Evolutionary conservation across 331 rosid genomes (phyloP).

Genomic region (Erythrophleum ivorense): DNA sequence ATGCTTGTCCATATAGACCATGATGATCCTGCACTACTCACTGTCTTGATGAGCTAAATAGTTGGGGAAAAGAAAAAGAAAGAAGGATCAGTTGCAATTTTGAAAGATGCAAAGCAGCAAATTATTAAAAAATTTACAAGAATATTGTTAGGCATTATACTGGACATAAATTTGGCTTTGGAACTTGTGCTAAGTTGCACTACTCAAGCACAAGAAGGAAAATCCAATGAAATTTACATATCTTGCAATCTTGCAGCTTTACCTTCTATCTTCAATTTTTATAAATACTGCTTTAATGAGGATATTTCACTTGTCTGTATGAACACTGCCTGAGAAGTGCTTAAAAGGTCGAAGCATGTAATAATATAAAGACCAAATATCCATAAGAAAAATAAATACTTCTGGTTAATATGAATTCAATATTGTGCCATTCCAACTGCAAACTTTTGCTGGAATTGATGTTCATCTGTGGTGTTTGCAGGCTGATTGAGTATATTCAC

Average conservation of each 20-base stretch:
- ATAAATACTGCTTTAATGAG: background rate
- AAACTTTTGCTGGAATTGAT: slow-evolving; percentile 32
- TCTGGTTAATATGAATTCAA: slow-evolving; percentile 20
- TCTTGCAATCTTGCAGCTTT: slow-evolving; percentile 1
- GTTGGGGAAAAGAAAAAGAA: background rate
- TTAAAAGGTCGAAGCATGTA: slow-evolving; percentile 17
- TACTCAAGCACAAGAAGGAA: background rate
- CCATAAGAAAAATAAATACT: slow-evolving; percentile 20
- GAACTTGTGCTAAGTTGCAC: background rate
- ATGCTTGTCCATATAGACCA: background rate
- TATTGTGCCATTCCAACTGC: slow-evolving; percentile 23
- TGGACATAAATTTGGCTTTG: slow-evolving; percentile 5
- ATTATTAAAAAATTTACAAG: background rate
- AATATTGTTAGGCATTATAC: background rate
- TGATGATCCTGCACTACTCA: slow-evolving; percentile 9
- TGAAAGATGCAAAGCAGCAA: background rate
- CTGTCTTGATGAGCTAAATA: background rate
- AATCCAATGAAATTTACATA: slow-evolving; percentile 17
- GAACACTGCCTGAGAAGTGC: background rate
- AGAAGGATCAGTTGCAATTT: background rate
- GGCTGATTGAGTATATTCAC: slow-evolving; percentile 57
- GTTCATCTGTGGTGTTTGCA: slow-evolving; percentile 49
- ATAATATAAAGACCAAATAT: background rate
- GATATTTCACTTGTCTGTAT: background rate
- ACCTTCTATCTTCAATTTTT: background rate